Base-by-base conservation (phyloP, 2,329 filamentous ascomycete species). In the Penicillium sp. region DNA sequence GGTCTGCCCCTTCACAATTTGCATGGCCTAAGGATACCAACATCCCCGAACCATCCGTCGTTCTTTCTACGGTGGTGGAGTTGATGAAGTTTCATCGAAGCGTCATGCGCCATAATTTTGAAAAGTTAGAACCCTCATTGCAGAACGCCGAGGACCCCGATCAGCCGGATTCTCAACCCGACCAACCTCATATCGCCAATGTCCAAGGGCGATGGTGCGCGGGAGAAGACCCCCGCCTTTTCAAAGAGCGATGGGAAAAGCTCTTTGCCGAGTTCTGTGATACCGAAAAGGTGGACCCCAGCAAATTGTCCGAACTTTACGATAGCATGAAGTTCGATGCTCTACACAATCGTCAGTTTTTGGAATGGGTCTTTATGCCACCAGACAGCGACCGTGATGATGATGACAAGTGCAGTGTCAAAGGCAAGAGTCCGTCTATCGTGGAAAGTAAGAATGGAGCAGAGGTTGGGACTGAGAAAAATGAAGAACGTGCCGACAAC, bases 281-380 rank as follows among this genome's bases (percentile, higher is more conserved):
- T 73, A 89, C 90, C 1, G 95, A 99, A 69, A 99, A 99, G 79
- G 92, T 98, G 19, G 95, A 99, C 74, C 96, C 96, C 19, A 96
- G 93, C 81, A 99, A 99, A 79, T 93, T 99, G 60, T 97, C 92
- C 5, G 95, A 99, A 78, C 84, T 99, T 3, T 99, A 99, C 74
- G 95, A 99, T 74, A 98, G 93, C 21, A 98, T 99, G 95, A 99
- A 99, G 75, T 99, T 98, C 63, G 95, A 99, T 73, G 95, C 95
- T 1, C 82, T 99, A 14, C 96, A 99, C 76, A 99, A 99, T 71
- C 87, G 95, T 2, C 91, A 92, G 61, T 99, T 99, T 69, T 80
- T 99, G 4, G 95, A 99, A 74, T 98, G 95, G 91, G 89, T 97
- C 0, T 99, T 99, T 67, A 96, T 92, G 16, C 95, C 95, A 1